phyloP scores from a whole-genome alignment of 306 rosid species.

The Quercus alba region DNA sequence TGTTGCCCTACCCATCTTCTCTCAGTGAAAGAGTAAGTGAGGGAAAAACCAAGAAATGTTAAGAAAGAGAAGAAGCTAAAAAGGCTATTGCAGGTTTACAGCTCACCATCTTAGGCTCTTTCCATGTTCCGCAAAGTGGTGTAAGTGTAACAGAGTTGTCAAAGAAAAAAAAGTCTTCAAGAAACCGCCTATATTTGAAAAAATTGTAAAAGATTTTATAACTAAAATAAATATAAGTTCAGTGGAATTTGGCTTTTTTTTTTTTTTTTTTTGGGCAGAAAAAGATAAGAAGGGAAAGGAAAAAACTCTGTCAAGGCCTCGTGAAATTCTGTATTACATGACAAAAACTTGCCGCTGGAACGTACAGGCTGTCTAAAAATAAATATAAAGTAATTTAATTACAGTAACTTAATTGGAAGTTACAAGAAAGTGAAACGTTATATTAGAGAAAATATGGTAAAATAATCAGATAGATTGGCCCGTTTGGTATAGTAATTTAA shows the following conservation, averaged over 20 bases:
- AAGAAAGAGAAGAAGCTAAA: background rate
- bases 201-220: background rate
- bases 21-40: background rate
- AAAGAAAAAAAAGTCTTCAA: slow-evolving; percentile 21
- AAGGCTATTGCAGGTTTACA: slow-evolving; percentile 6
- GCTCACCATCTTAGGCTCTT: slow-evolving; percentile 29
- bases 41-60: background rate
- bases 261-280: background rate
- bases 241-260: background rate
- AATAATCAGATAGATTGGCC: background rate
- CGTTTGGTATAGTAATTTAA: too few species aligned
- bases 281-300: background rate
- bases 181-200: background rate
- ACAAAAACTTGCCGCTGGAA: slow-evolving; percentile 48
- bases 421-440: background rate
- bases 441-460: slow-evolving; percentile 5
- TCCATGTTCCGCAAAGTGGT: slow-evolving; percentile 39
- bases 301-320: slow-evolving; percentile 34
- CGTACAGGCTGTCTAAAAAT: slow-evolving; percentile 24
- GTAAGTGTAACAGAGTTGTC: slow-evolving; percentile 35
- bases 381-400: background rate
- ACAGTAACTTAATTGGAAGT: background rate
- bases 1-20: slow-evolving; percentile 66
- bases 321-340: slow-evolving; percentile 51
- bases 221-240: background rate